These are phyloP conservation scores for Chrysochromulina tobinii DNA, from an alignment of 78 protist species.

Conservation along the genomic window DNA sequence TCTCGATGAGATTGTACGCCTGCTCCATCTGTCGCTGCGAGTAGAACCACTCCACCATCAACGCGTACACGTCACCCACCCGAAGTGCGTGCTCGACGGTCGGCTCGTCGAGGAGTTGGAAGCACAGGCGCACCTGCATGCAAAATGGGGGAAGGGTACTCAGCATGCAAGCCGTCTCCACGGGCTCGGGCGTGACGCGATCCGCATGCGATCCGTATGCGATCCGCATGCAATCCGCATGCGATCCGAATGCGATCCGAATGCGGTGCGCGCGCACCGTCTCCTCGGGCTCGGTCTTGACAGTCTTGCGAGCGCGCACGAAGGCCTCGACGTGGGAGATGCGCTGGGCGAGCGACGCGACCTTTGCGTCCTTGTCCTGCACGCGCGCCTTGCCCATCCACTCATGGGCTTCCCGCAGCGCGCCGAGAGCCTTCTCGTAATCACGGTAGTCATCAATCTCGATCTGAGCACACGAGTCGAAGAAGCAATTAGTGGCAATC, in stretches of 20 bases:
- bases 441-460: constrained; percentile 85
- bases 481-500: constrained; percentile 76
- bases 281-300: constrained; percentile 46
- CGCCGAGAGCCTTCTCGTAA: constrained; percentile 75
- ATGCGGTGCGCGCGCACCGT: constrained; percentile 12
- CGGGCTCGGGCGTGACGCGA: too few species aligned
- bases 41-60: constrained; percentile 59
- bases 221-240: too few species aligned
- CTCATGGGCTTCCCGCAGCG: constrained; percentile 48
- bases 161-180: too few species aligned
- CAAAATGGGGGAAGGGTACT: too few species aligned
- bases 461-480: constrained; percentile 72
- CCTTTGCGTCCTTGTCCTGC: neutral
- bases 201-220: too few species aligned
- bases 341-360: neutral
- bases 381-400: neutral
- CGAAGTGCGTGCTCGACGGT: constrained; percentile 47
- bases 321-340: constrained; percentile 55
- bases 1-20: constrained; percentile 48
- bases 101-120: constrained; percentile 25
- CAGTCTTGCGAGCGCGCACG: constrained; percentile 43
- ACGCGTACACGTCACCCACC: constrained; percentile 70
- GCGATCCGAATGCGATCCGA: too few species aligned
- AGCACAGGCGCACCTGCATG: neutral
- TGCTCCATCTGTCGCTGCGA: neutral